phyloP scores from a whole-genome alignment of 768 basidiomycete species.

The Lactifluus echinatus region DNA sequence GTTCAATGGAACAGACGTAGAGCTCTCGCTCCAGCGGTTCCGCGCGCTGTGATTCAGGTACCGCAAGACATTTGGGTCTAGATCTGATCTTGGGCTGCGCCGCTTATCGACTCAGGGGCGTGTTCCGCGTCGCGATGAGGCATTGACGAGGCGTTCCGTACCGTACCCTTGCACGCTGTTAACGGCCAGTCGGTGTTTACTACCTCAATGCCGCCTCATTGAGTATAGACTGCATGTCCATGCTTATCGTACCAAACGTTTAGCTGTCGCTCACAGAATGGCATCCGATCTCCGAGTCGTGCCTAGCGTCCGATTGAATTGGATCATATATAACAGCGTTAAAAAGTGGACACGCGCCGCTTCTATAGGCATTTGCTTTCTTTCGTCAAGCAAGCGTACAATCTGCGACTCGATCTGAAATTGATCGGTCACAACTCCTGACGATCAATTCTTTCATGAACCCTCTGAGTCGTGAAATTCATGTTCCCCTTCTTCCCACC shows the following conservation, averaged over 20 bases:
- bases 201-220: not conserved
- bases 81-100: not conserved
- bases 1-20: not conserved
- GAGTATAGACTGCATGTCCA: not conserved
- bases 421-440: constrained; percentile 17
- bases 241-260: not conserved
- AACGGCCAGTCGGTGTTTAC: not conserved
- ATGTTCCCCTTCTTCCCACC: not conserved
- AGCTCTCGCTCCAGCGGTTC: not conserved
- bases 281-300: constrained; percentile 6
- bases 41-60: not conserved
- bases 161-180: not conserved
- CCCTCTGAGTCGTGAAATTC: not conserved
- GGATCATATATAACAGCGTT: not conserved
- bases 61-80: no score
- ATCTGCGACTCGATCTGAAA: constrained; percentile 10
- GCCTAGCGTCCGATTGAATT: no score
- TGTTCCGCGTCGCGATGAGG: not conserved
- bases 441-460: constrained; percentile 16
- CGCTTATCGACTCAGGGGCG: not conserved
- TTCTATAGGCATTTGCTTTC: constrained; percentile 12
- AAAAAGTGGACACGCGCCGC: not conserved
- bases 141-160: not conserved
- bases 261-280: not conserved
- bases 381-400: constrained; percentile 4